Evolutionary conservation across 352 stramenopile species (phyloP).

Genomic region (Blastocystis sp.): DNA sequence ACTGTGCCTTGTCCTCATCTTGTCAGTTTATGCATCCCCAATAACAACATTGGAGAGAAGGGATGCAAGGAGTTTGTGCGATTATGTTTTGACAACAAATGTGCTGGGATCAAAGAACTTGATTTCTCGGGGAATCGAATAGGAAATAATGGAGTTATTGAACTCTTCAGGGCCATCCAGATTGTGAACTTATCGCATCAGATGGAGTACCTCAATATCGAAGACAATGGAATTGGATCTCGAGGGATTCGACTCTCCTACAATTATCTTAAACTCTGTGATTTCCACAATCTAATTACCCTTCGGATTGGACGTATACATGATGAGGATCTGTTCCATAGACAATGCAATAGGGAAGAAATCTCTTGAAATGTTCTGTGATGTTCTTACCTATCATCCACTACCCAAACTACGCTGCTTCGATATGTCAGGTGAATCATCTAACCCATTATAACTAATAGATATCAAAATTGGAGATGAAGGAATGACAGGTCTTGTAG

Average conservation of each 20-base stretch:
- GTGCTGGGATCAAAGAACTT: not conserved
- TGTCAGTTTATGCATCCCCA: slow-evolving; percentile 8
- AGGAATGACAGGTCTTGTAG: slow-evolving; percentile 6
- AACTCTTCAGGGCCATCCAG: slow-evolving; percentile 12
- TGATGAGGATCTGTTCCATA: not conserved
- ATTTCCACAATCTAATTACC: not conserved
- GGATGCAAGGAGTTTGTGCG: slow-evolving; percentile 32
- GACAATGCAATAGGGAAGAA: slow-evolving; percentile 7
- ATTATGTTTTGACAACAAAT: slow-evolving; percentile 22
- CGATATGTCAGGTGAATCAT: not conserved
- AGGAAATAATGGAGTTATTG: not conserved
- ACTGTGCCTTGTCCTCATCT: not conserved
- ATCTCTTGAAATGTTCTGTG: not conserved
- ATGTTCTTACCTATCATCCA: slow-evolving; percentile 26
- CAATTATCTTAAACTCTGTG: not conserved
- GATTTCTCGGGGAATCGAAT: slow-evolving; percentile 30
- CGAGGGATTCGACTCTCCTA: not conserved
- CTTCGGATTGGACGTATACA: slow-evolving; percentile 18
- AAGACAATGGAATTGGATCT: slow-evolving; percentile 13
- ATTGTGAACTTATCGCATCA: not conserved
- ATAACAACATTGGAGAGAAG: slow-evolving; percentile 49
- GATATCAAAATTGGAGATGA: slow-evolving; percentile 33
- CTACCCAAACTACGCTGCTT: slow-evolving; percentile 18
- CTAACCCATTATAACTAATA: not conserved
- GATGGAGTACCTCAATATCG: slow-evolving; percentile 3